Conservation (phyloP, 495 filamentous ascomycete genomes). For the Lasiosphaeria hispida region DNA sequence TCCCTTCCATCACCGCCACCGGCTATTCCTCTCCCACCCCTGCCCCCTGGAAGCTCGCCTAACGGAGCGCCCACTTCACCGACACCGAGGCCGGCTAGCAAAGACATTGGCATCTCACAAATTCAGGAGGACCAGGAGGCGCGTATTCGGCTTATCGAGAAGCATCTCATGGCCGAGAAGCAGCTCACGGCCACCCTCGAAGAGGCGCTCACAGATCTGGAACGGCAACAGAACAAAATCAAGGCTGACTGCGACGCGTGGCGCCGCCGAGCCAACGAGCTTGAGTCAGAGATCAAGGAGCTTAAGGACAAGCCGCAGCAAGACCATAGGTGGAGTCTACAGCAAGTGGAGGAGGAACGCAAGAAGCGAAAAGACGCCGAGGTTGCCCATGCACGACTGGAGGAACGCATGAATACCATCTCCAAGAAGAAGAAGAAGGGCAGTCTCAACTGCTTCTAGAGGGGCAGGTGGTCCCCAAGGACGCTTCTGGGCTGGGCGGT, state of each 20-base stretch:
- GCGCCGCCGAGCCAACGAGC: slow-evolving; percentile 73
- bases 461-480: slow-evolving; percentile 4
- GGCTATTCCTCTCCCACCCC: slow-evolving; percentile 88
- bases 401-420: slow-evolving; percentile 91
- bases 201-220: slow-evolving; percentile 91
- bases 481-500: slow-evolving; percentile 4
- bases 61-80: slow-evolving; percentile 41
- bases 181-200: slow-evolving; percentile 92
- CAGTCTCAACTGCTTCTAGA: slow-evolving; percentile 92
- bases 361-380: slow-evolving; percentile 85
- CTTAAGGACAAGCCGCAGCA: slow-evolving; percentile 49
- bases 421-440: slow-evolving; percentile 96
- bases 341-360: slow-evolving; percentile 91
- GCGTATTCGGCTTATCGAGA: slow-evolving; percentile 93
- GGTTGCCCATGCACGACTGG: slow-evolving; percentile 78
- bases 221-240: slow-evolving; percentile 78
- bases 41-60: slow-evolving; percentile 57
- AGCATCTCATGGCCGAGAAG: slow-evolving; percentile 93
- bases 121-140: slow-evolving; percentile 91
- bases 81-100: slow-evolving; percentile 68
- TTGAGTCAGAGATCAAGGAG: slow-evolving; percentile 75
- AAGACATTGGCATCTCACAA: slow-evolving; percentile 69
- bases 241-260: slow-evolving; percentile 86
- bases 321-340: slow-evolving; percentile 75
- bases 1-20: slow-evolving; percentile 89